A percentile compares a stretch with the other conserved stretches of the same genome.
Evolutionary conservation across 805 yeast genomes (phyloP).

Genomic region (Candida odintsovae): DNA sequence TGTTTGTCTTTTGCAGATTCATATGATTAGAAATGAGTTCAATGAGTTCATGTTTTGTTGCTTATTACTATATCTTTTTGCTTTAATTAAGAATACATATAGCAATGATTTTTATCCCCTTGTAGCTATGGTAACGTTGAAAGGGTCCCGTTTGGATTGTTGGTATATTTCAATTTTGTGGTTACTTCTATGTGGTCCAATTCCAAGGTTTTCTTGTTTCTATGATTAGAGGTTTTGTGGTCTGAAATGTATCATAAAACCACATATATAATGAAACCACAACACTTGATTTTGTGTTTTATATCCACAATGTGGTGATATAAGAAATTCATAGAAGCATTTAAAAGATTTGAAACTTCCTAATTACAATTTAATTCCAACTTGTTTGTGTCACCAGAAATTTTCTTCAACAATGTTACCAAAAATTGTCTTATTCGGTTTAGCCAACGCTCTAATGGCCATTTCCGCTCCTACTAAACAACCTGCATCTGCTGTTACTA

Average conservation of each 20-base stretch:
- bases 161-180: not conserved
- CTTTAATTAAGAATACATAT: not conserved
- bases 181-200: not conserved
- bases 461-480: slow-evolving; percentile 3
- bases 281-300: not conserved
- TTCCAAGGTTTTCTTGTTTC: not conserved
- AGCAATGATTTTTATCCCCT: not conserved
- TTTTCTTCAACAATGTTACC: slow-evolving; percentile 9
- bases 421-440: slow-evolving; percentile 5
- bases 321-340: not conserved
- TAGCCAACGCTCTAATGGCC: slow-evolving; percentile 8
- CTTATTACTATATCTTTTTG: not conserved
- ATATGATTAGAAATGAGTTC: not conserved
- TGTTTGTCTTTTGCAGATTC: not conserved
- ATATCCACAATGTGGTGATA: not conserved
- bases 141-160: not conserved
- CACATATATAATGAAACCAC: no score
- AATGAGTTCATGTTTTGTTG: not conserved
- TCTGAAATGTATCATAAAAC: not conserved
- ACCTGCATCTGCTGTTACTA: slow-evolving; percentile 12
- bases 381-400: not conserved
- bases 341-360: not conserved
- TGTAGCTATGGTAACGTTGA: not conserved
- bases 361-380: not conserved
- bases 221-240: not conserved